Evolutionary conservation across 2,329 filamentous ascomycete species (phyloP), one percentile per base, ranked within the genome.

Genomic region (Parascedosporium putredinis): DNA sequence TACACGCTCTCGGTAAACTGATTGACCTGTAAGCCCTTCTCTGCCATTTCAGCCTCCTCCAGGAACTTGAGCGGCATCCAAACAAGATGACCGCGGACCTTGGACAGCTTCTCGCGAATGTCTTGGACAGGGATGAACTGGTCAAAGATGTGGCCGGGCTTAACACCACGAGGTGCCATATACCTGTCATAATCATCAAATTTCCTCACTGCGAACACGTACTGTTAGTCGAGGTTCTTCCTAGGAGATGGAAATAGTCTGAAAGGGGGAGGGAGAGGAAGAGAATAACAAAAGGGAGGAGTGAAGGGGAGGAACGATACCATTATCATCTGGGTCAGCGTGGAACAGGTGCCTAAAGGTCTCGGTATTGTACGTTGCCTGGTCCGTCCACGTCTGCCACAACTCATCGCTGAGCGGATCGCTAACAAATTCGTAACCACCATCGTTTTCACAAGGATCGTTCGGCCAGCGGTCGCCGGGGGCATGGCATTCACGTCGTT

Each of bases 51-150:
- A 0, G 83, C 88, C 55, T 95, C 82, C 58, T 78, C 75, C 61
- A 97, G 66, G 62, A 95, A 97, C 43, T 89, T 79, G 59, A 97
- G 65, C n/a, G 89, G 89, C 83, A 95, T 91, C 87, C 88, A 94
- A 5, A 97, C 91, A 36, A 97, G 65, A 69, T 97, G 91, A 0
- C 91, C 91, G 67, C 81, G 83, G 56, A 97, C 80, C 60, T 84
- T 75, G 58, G 88, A 82, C 46, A 97, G 70, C 64, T 91, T 88
- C 55, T 75, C 64, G 14, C 86, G 76, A 5, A 93, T 81, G 50
- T 94, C 83, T 22, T 82, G 73, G 0, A 81, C 77, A 0, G 86
- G 84, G 63, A 85, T 76, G 65, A 84, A 88, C 52, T 79, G 79
- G 62, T 94, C 88, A 59, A 86, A 95, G 52, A 97, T 74, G 66